These are phyloP conservation scores for Microstegium vimineum DNA, from an alignment of 176 grass and related monocot species.

Conservation along the genomic window DNA sequence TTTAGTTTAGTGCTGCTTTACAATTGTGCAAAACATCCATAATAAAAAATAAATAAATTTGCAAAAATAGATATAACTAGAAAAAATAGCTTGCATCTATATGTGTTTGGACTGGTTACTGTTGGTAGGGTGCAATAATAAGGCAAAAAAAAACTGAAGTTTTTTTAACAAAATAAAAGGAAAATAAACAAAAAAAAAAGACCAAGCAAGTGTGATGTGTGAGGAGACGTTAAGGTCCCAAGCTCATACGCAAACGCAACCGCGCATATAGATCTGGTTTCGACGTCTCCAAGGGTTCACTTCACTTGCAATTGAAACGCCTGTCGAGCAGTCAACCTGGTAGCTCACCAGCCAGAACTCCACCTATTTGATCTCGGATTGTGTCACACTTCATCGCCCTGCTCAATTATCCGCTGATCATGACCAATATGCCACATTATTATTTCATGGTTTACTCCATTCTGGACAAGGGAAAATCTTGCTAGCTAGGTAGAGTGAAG, in stretches of 20 bases:
- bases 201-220: background rate
- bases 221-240: background rate
- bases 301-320: background rate
- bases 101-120: background rate
- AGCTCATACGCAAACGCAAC: background rate
- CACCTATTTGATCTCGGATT: background rate
- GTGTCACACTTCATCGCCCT: background rate
- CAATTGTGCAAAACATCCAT: background rate
- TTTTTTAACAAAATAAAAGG: no score
- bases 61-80: background rate
- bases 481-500: background rate
- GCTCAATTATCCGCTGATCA: background rate
- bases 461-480: background rate
- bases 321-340: slow-evolving; percentile 18
- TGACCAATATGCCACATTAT: background rate
- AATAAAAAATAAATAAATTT: background rate
- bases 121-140: background rate
- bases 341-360: slow-evolving; percentile 26
- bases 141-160: background rate
- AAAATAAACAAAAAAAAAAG: background rate
- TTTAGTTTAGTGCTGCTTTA: background rate
- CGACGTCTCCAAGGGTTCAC: slow-evolving; percentile 15
- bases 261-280: background rate
- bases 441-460: background rate
- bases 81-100: background rate